phyloP scores from a whole-genome alignment of 208 protist species.

The Leishmania mexicana region DNA sequence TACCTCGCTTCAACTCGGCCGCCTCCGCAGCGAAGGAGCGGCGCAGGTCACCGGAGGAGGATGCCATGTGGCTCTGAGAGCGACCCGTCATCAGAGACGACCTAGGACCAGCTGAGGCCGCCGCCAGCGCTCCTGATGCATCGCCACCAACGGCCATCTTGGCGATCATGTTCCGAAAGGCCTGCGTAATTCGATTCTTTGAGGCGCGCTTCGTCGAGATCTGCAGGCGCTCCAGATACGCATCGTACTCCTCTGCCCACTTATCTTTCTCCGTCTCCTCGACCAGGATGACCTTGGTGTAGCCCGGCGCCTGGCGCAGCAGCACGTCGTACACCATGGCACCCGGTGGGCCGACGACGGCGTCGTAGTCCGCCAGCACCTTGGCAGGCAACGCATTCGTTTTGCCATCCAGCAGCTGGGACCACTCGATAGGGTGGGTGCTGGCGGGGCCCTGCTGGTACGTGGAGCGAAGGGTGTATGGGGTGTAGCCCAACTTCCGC shows the following conservation, averaged over 20 bases:
- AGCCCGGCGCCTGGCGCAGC: constrained; percentile 56
- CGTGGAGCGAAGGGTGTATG: constrained; percentile 59
- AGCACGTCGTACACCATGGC: constrained; percentile 60
- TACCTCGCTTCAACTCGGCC: neutral
- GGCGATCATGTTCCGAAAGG: constrained; percentile 60
- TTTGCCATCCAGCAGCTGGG: constrained; percentile 37
- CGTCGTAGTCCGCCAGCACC: constrained; percentile 60
- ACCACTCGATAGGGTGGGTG: constrained; percentile 57
- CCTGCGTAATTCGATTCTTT: constrained; percentile 36
- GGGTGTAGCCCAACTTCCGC: constrained; percentile 61
- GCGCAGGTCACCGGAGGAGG: constrained; percentile 14
- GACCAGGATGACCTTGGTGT: constrained; percentile 81
- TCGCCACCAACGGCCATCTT: constrained; percentile 54
- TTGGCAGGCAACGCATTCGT: constrained; percentile 13
- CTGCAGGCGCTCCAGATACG: constrained; percentile 38
- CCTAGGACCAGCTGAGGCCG: neutral
- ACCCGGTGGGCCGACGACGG: constrained; percentile 59
- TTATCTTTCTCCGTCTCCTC: constrained; percentile 62
- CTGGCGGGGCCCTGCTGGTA: constrained; percentile 53
- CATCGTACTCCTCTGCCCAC: constrained; percentile 50
- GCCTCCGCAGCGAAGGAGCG: constrained; percentile 21
- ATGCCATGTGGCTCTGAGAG: neutral
- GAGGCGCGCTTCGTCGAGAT: constrained; percentile 23
- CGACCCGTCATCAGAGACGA: neutral
- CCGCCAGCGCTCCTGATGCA: neutral